A percentile compares a stretch with the other conserved stretches of the same genome.
Conservation (phyloP, 1,284 basidiomycete genomes). For the Heliocybe sulcata region DNA sequence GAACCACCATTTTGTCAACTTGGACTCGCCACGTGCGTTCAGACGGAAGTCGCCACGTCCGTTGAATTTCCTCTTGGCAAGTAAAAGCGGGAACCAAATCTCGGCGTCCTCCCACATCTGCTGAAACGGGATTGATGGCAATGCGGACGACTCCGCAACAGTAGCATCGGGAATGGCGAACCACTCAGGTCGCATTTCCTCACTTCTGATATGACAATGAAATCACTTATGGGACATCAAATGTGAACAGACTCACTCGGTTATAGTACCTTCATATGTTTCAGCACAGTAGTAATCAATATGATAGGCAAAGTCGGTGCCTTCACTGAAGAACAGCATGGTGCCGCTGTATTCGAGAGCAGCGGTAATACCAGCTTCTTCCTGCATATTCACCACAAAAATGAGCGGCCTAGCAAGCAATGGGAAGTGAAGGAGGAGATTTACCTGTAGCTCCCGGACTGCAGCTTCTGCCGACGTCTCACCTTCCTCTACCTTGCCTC, state of each 20-base stretch:
- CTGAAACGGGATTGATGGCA: slow-evolving; percentile 39
- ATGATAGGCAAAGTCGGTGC: slow-evolving; percentile 49
- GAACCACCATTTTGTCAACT: slow-evolving; percentile 50
- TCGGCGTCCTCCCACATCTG: slow-evolving; percentile 61
- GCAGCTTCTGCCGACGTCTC: slow-evolving; percentile 60
- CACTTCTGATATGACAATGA: slow-evolving; percentile 32
- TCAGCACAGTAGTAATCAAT: slow-evolving; percentile 61
- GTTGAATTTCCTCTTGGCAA: slow-evolving; percentile 38
- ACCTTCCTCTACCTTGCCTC: slow-evolving; percentile 62
- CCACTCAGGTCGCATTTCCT: slow-evolving; percentile 69
- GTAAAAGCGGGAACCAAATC: slow-evolving; percentile 54
- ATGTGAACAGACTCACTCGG: slow-evolving; percentile 40
- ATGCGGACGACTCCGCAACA: slow-evolving; percentile 5
- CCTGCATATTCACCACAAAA: slow-evolving; percentile 32
- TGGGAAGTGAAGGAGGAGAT: slow-evolving; percentile 1
- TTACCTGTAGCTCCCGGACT: slow-evolving; percentile 54
- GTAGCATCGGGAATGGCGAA: slow-evolving; percentile 29
- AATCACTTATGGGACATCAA: slow-evolving; percentile 1
- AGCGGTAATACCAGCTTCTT: slow-evolving; percentile 70
- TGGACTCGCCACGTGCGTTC: slow-evolving; percentile 14
- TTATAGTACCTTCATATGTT: slow-evolving; percentile 41
- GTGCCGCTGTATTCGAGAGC: slow-evolving; percentile 50
- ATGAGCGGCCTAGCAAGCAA: not conserved
- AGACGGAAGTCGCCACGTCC: slow-evolving; percentile 50
- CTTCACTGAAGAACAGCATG: slow-evolving; percentile 50